Conservation (phyloP, 2,329 filamentous ascomycete species). For the Cytospora paraplurivora region DNA sequence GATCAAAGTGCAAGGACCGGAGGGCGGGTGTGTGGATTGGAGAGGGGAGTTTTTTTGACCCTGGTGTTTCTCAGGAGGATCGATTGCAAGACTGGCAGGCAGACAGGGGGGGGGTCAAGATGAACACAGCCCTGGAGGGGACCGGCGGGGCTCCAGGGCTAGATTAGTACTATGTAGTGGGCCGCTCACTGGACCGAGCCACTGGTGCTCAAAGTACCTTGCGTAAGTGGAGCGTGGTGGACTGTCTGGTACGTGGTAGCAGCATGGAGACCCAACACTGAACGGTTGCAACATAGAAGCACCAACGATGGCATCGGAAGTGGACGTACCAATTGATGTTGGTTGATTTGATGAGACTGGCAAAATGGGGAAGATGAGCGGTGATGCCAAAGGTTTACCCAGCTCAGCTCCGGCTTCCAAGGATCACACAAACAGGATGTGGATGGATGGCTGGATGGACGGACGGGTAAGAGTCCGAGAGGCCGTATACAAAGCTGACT, state of each 20-base stretch:
- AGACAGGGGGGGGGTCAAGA: conserved; percentile 21
- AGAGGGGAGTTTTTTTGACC: conserved; percentile 29
- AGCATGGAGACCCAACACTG: neutral
- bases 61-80: conserved; percentile 22
- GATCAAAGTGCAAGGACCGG: conserved; percentile 22
- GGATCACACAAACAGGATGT: no score
- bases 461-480: neutral
- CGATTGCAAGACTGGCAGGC: conserved; percentile 19
- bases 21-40: conserved; percentile 25
- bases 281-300: no score
- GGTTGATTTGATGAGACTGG: no score
- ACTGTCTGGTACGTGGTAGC: conserved; percentile 13
- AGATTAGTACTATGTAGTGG: no score
- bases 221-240: conserved; percentile 14
- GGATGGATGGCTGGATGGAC: neutral
- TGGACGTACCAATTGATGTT: no score
- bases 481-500: no score
- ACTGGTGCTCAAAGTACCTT: conserved; percentile 15
- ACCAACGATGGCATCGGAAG: no score
- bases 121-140: neutral
- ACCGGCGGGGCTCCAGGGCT: conserved; percentile 5
- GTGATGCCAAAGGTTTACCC: no score
- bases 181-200: no score
- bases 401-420: no score
- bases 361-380: no score